Base-by-base conservation (phyloP, 192 early-diverging fungal species). In the Gryganskiella cystojenkinii region DNA sequence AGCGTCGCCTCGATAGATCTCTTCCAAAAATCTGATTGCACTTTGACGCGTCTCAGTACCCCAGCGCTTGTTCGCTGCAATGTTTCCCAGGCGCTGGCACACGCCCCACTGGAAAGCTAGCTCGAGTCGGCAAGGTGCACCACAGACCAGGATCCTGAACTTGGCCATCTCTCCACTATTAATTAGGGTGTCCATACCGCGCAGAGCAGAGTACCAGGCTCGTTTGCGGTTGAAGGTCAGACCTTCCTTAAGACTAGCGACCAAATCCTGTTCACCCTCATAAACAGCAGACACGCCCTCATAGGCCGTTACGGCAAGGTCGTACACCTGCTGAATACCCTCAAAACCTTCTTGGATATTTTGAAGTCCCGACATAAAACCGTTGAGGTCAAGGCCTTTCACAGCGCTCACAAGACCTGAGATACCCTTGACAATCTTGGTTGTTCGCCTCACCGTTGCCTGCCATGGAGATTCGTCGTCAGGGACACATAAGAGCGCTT, bases 21-120 rank as follows among this genome's bases (percentile, higher is more conserved):
- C 37, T 9, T 13, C 37, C 37, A 40, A 40, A 13, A 40, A 40
- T 40, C 37, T 5, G 37, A 40, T 13, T 40, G 37, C 37, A 5
- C 37, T 13, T 40, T 40, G 37, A 9, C 37, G 37, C 7, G 37
- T 13, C 37, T 40, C 37, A 13, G 13, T 40, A 40, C 37, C 37
- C 37, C 37, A 40, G 37, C 5, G 37, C 13, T 5, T 5, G 13
- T 13, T 40, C 5, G 37, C 37, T 5, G 37, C 37, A 13, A 40
- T 5, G 37, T 40, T 40, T 40, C 37, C 37, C 5, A 40, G 37
- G 13, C 37, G 37, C 33, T 31, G 28, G 33, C 55, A 56, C 19
- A 56, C 35, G 3, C 55, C 55, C 55, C 55, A 56, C 34, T 56
- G 55, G 33, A 56, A 56, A 20, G 22, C 31, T 6, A 34, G 55